Percentiles rank a stretch among this genome's conserved stretches.
These are phyloP conservation scores for Solioccasus polychromus DNA, from an alignment of 768 basidiomycete species.

Conservation along the genomic window DNA sequence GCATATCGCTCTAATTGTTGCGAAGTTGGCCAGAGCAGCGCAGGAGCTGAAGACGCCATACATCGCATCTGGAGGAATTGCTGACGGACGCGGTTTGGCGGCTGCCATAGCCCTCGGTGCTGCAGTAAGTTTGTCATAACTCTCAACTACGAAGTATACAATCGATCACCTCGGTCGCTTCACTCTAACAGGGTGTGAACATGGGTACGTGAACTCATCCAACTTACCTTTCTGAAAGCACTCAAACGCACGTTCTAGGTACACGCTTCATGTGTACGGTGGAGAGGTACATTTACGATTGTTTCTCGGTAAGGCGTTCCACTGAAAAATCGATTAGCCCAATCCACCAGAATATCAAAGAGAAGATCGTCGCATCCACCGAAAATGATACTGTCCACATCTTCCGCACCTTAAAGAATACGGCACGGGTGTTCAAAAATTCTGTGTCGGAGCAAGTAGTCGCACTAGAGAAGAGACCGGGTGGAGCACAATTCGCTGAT, in stretches of 20 bases:
- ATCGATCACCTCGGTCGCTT: neutral
- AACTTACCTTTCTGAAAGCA: neutral
- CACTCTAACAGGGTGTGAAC: constrained; percentile 65
- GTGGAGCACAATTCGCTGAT: constrained; percentile 87
- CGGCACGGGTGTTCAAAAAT: constrained; percentile 86
- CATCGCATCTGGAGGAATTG: constrained; percentile 89
- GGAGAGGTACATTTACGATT: constrained; percentile 52
- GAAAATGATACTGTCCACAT: constrained; percentile 88
- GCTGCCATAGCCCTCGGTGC: constrained; percentile 82
- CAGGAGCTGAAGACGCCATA: constrained; percentile 82
- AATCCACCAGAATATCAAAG: constrained; percentile 87
- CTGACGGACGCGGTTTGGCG: constrained; percentile 80
- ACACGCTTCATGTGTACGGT: constrained; percentile 93
- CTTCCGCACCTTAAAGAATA: constrained; percentile 83
- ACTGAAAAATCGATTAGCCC: constrained; percentile 45
- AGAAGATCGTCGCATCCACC: constrained; percentile 78
- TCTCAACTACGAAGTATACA: neutral
- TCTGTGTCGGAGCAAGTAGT: constrained; percentile 82
- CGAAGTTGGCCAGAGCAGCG: constrained; percentile 80
- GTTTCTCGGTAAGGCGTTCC: neutral
- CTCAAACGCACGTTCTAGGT: constrained; percentile 29
- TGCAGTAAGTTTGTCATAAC: constrained; percentile 42
- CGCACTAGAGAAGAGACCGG: constrained; percentile 72
- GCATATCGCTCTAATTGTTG: neutral
- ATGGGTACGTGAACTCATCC: constrained; percentile 50